These are phyloP conservation scores for Secale cereale DNA, from an alignment of 176 grass and related monocot species.

Conservation along the genomic window DNA sequence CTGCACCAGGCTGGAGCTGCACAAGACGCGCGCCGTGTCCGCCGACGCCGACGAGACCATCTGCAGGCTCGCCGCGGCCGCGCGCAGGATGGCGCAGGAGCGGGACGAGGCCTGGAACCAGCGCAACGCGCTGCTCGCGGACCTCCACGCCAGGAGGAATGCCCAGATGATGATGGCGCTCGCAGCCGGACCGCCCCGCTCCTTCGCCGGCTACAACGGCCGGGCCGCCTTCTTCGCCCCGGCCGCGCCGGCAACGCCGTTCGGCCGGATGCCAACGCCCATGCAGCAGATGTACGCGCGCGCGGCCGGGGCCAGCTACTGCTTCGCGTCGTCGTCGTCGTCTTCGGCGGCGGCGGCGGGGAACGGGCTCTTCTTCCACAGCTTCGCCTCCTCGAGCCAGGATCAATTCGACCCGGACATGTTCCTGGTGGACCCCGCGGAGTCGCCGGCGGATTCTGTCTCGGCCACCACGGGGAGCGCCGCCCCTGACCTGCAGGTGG, in stretches of 20 bases:
- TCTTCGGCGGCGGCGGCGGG: background rate
- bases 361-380: background rate
- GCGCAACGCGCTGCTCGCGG: background rate
- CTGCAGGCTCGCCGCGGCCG: background rate
- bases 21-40: background rate
- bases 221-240: background rate
- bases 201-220: background rate
- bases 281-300: background rate
- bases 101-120: constrained; percentile 28
- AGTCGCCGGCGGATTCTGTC: background rate
- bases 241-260: background rate
- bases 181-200: background rate
- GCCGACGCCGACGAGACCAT: constrained; percentile 31
- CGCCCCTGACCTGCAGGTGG: background rate
- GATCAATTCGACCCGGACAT: constrained; percentile 32
- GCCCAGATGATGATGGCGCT: constrained; percentile 9
- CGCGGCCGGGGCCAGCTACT: background rate
- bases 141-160: constrained; percentile 31
- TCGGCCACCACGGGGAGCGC: background rate
- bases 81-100: constrained; percentile 5
- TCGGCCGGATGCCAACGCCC: background rate
- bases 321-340: background rate
- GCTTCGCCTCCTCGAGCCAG: background rate
- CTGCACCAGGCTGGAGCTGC: constrained; percentile 17
- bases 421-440: constrained; percentile 23